phyloP scores from a whole-genome alignment of 2,329 filamentous ascomycete genomes.

The Grosmannia huntii region DNA sequence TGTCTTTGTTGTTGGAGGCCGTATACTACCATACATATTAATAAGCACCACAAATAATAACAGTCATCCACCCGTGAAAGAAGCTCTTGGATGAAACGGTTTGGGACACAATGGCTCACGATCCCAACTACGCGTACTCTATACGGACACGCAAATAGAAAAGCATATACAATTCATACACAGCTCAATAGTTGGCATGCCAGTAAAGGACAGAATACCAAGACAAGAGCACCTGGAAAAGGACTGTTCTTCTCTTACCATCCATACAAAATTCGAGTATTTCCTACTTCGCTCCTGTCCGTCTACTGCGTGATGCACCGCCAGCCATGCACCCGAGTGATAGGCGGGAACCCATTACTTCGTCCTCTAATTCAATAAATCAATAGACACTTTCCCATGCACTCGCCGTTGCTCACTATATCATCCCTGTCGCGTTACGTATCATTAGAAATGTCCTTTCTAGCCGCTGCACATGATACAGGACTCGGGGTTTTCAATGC shows the following conservation, averaged over 20 bases:
- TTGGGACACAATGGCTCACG: no score
- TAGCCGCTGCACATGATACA: constrained; percentile 98
- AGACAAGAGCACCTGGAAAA: not conserved
- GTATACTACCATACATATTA: not conserved
- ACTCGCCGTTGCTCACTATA: not conserved
- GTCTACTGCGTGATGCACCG: not conserved
- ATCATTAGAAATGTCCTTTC: constrained; percentile 9
- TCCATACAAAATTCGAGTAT: not conserved
- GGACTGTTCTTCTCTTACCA: not conserved
- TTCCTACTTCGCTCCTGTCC: not conserved
- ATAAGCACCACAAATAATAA: not conserved
- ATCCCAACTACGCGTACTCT: not conserved
- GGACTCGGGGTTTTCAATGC: constrained; percentile 91
- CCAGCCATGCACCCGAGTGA: not conserved
- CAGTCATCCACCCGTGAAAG: not conserved
- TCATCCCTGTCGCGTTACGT: not conserved
- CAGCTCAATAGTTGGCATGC: not conserved
- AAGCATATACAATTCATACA: not conserved
- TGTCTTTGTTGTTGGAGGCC: not conserved
- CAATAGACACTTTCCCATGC: not conserved
- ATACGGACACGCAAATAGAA: not conserved
- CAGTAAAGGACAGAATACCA: not conserved
- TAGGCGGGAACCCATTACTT: not conserved
- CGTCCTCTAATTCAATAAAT: not conserved
- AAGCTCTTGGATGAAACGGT: no score